Conservation (phyloP, 2,329 filamentous ascomycete species). For the Fusarium sp. region DNA sequence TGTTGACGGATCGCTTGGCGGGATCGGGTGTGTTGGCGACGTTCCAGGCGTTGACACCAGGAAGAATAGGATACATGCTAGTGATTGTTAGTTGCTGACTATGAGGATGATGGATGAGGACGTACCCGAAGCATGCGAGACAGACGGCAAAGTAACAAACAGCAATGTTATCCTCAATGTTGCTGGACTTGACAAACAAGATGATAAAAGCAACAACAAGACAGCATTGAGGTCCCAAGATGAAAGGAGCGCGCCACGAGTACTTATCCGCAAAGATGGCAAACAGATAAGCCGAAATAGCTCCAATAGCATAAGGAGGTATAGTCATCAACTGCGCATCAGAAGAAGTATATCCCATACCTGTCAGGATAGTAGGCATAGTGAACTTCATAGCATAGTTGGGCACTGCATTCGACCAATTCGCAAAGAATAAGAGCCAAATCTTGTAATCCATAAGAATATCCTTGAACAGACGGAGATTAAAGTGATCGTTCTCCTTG, state of each 20-base stretch:
- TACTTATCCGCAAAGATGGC: constrained; percentile 16
- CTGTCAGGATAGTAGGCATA: constrained; percentile 50
- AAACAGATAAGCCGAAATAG: constrained; percentile 12
- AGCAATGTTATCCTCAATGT: constrained; percentile 2
- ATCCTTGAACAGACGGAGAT: constrained; percentile 39
- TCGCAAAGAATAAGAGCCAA: constrained; percentile 52
- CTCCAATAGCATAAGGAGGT: constrained; percentile 8
- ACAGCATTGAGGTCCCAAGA: constrained; percentile 10
- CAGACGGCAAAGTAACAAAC: constrained; percentile 17
- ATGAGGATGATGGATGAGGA: rapidly evolving
- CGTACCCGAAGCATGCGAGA: constrained; percentile 16
- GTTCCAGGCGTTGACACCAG: constrained; percentile 53
- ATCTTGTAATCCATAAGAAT: constrained; percentile 59
- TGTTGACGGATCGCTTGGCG: constrained; percentile 51
- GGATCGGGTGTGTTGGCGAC: constrained; percentile 50
- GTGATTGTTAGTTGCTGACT: background rate
- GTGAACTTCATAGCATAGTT: constrained; percentile 47
- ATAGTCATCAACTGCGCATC: constrained; percentile 42
- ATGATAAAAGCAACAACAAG: constrained; percentile 9
- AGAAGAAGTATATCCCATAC: constrained; percentile 51
- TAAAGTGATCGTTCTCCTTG: constrained; percentile 13
- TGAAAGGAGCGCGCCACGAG: constrained; percentile 11
- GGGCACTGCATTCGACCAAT: constrained; percentile 52
- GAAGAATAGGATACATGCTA: constrained; percentile 50
- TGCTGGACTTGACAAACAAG: constrained; percentile 3